phyloP scores from a whole-genome alignment of 495 filamentous ascomycete genomes.

The Amphirosellinia nigrospora region DNA sequence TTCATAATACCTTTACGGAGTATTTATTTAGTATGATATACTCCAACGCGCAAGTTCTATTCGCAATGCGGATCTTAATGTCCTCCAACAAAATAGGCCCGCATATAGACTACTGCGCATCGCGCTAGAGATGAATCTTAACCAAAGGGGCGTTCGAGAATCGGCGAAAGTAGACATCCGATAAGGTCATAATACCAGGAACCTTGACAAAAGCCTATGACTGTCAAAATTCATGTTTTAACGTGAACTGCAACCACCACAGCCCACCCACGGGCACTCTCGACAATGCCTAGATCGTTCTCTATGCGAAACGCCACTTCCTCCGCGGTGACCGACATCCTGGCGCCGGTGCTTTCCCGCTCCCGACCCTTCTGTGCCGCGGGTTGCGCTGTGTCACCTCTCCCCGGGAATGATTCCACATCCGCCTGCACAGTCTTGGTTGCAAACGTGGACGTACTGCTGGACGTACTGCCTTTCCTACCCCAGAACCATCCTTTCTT shows the following conservation, averaged over 20 bases:
- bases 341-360: constrained; percentile 32
- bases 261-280: constrained; percentile 56
- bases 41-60: no score
- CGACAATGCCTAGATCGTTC: constrained; percentile 60
- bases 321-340: constrained; percentile 51
- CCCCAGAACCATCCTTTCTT: constrained; percentile 39
- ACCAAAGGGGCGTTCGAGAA: background rate
- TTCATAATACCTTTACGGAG: background rate
- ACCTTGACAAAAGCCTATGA: no score
- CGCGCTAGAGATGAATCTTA: background rate
- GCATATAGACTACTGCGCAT: background rate
- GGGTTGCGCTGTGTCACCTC: constrained; percentile 11
- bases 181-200: no score
- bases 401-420: constrained; percentile 19
- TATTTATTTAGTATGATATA: background rate
- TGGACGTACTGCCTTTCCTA: constrained; percentile 18
- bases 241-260: constrained; percentile 52
- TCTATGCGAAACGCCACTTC: constrained; percentile 59
- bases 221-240: constrained; percentile 20
- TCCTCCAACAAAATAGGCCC: no score
- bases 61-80: background rate
- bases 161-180: background rate
- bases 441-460: constrained; percentile 1
- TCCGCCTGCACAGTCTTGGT: constrained; percentile 27
- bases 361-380: constrained; percentile 17